Conservation (phyloP, 1,284 basidiomycete genomes). For the Fomitopsis schrenkii region DNA sequence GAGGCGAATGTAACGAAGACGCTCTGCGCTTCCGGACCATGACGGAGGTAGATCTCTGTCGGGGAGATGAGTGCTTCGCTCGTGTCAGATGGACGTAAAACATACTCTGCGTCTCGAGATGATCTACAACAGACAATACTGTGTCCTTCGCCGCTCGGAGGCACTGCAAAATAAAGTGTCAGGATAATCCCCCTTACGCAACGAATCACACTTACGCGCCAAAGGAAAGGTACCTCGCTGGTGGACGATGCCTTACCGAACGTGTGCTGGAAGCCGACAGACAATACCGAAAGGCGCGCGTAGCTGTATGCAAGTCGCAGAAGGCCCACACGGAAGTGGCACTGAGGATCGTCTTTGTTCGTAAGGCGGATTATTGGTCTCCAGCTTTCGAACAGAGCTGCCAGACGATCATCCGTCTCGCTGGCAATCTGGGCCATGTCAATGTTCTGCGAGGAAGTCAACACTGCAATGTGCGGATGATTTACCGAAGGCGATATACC, state of each 20-base stretch:
- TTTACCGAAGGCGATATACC: conserved; percentile 31
- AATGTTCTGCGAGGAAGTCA: conserved; percentile 37
- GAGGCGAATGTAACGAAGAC: conserved; percentile 84
- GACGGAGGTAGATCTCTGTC: conserved; percentile 57
- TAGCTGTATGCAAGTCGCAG: conserved; percentile 67
- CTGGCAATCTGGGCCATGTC: conserved; percentile 63
- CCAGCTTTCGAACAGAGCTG: conserved; percentile 53
- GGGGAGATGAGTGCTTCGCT: background rate
- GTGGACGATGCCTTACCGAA: conserved; percentile 49
- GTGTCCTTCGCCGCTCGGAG: conserved; percentile 60
- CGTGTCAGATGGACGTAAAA: conserved; percentile 4
- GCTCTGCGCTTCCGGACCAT: conserved; percentile 80
- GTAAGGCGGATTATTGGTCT: conserved; percentile 42
- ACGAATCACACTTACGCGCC: conserved; percentile 44
- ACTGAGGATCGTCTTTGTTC: conserved; percentile 47
- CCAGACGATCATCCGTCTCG: conserved; percentile 61
- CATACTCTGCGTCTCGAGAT: conserved; percentile 55
- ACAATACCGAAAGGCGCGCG: conserved; percentile 61
- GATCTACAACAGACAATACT: conserved; percentile 58
- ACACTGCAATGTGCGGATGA: background rate
- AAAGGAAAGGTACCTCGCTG: conserved; percentile 61
- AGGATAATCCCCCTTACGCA: background rate
- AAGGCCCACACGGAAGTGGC: conserved; percentile 58
- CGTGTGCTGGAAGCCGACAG: conserved; percentile 74
- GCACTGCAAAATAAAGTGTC: conserved; percentile 35